phyloP scores from a whole-genome alignment of 148 eudicot species.

The Spergularia marina region DNA sequence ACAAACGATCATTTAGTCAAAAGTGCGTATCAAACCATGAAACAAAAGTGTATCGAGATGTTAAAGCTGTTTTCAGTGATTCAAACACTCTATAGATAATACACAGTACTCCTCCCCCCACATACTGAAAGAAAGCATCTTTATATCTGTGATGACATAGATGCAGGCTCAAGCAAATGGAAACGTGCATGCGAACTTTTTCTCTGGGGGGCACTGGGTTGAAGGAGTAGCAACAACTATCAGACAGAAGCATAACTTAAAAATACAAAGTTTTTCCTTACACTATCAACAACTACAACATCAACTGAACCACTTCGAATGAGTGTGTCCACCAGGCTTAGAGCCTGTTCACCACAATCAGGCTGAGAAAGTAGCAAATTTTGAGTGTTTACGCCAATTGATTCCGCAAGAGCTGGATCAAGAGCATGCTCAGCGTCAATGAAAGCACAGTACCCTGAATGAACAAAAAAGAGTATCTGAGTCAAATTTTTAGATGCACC shows the following conservation, averaged over 20 bases:
- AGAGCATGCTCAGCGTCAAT: conserved; percentile 99
- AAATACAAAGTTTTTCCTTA: conserved; percentile 34
- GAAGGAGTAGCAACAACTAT: not conserved
- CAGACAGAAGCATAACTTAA: not conserved
- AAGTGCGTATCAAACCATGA: not conserved
- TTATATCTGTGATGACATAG: not conserved
- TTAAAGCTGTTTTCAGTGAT: not conserved
- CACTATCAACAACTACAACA: conserved; percentile 97
- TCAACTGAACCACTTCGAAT: conserved; percentile 97
- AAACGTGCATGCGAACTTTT: not conserved
- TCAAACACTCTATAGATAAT: not conserved
- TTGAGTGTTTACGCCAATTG: conserved; percentile 83
- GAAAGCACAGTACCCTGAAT: conserved; percentile 85
- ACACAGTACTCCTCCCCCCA: not conserved
- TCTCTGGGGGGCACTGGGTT: too few relatives aligned
- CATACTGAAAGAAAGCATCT: conserved; percentile 1
- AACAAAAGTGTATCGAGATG: not conserved
- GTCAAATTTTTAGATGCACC: not conserved
- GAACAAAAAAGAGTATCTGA: not conserved
- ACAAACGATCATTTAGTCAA: not conserved
- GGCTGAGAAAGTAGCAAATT: conserved; percentile 96
- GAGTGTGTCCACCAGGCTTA: conserved; percentile 89
- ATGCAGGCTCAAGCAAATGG: not conserved
- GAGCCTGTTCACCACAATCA: conserved; percentile 99
- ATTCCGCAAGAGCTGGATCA: conserved; percentile 79